phyloP scores from a whole-genome alignment of 352 stramenopile species.

The Aphanomyces stellatus region DNA sequence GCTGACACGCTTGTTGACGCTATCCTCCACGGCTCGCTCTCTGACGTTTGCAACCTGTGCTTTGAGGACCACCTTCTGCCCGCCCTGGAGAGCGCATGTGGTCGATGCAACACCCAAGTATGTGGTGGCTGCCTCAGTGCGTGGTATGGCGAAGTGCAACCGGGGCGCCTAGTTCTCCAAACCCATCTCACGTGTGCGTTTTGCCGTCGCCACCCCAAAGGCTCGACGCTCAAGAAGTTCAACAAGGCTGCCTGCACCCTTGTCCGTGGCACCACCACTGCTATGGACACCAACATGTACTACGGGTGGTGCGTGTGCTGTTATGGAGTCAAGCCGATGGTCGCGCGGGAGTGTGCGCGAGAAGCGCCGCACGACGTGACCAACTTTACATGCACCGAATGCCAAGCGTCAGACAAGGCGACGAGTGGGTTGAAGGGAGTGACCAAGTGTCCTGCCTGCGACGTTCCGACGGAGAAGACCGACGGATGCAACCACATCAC shows the following conservation, averaged over 20 bases:
- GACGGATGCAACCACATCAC: constrained; percentile 15
- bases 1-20: neutral
- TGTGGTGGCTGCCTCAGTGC: neutral
- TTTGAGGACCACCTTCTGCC: constrained; percentile 3
- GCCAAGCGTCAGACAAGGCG: neutral
- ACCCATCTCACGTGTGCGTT: constrained; percentile 4
- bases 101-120: neutral
- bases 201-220: neutral
- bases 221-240: neutral
- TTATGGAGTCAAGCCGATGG: constrained; percentile 8
- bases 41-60: constrained; percentile 8
- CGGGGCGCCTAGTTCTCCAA: neutral
- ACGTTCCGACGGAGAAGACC: neutral
- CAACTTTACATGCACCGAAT: neutral
- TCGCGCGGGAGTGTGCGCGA: neutral
- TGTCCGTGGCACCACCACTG: neutral
- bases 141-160: constrained; percentile 10
- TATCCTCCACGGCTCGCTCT: neutral
- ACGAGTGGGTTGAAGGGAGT: neutral
- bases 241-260: neutral
- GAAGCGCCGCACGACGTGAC: neutral
- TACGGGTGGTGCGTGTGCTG: constrained; percentile 12
- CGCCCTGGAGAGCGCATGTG: neutral
- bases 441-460: neutral
- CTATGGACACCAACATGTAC: neutral